Evolutionary conservation across 306 rosid genomes (phyloP).

Genomic region (Inga laurina): DNA sequence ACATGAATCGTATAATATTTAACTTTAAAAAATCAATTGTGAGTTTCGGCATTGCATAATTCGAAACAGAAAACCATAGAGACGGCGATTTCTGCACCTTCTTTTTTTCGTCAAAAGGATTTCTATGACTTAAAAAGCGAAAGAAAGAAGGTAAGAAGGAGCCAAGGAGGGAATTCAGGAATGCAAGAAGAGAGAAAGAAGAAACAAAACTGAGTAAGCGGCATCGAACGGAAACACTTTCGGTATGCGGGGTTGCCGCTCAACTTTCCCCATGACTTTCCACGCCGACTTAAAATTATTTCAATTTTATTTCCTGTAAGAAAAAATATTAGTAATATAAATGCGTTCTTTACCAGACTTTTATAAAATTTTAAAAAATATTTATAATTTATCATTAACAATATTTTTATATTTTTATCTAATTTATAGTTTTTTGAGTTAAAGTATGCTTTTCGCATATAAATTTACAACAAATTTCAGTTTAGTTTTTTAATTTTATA

Average conservation of each 20-base stretch:
- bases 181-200: background rate
- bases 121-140: background rate
- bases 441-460: no score
- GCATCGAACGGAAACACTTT: conserved; percentile 20
- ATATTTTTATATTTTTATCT: no score
- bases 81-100: conserved; percentile 16
- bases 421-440: no score
- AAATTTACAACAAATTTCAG: no score
- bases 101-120: background rate
- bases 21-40: background rate
- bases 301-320: no score
- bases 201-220: background rate
- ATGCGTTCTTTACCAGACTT: no score
- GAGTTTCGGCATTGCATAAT: background rate
- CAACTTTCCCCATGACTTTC: no score
- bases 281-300: background rate
- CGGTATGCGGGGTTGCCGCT: conserved; percentile 34
- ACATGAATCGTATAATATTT: background rate
- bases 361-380: no score
- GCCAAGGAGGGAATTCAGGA: background rate
- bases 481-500: no score
- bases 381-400: no score
- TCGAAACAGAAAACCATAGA: background rate
- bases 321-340: no score
- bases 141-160: conserved; percentile 4